A percentile compares a stretch with the other conserved stretches of the same genome.
Conservation (phyloP, 2,329 filamentous ascomycete genomes). For the Trichoderma arundinaceum region DNA sequence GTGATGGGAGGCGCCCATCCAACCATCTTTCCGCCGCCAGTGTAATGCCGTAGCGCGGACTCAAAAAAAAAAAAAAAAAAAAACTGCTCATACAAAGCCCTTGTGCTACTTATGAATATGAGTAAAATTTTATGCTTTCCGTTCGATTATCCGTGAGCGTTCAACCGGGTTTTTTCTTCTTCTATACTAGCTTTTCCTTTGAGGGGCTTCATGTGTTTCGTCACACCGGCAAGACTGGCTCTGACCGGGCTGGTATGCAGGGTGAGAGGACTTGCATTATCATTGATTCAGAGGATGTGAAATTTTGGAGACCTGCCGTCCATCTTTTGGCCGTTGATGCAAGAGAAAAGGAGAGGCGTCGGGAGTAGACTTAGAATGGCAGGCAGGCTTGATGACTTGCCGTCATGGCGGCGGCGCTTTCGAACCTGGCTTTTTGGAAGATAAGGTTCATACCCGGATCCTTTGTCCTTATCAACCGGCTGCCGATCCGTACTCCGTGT, state of each 20-base stretch:
- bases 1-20: background rate
- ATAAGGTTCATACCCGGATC: conserved; percentile 21
- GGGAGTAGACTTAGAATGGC: conserved; percentile 3
- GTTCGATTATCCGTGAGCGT: background rate
- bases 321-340: background rate
- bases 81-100: background rate
- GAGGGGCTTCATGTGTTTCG: background rate
- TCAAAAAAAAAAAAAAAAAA: background rate
- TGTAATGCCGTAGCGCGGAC: background rate
- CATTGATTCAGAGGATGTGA: background rate
- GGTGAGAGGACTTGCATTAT: conserved; percentile 19
- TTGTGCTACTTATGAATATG: background rate
- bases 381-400: background rate
- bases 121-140: conserved; percentile 20
- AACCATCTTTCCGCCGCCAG: no score
- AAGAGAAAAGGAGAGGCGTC: background rate
- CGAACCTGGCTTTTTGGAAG: background rate
- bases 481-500: conserved; percentile 16
- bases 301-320: background rate
- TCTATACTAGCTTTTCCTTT: background rate
- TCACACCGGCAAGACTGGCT: background rate
- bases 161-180: background rate
- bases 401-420: conserved; percentile 17
- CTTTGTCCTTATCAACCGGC: conserved; percentile 4
- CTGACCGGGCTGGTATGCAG: conserved; percentile 20